Conservation (phyloP, 1,284 basidiomycete genomes). For the Cutaneotrichosporon arboriforme region DNA sequence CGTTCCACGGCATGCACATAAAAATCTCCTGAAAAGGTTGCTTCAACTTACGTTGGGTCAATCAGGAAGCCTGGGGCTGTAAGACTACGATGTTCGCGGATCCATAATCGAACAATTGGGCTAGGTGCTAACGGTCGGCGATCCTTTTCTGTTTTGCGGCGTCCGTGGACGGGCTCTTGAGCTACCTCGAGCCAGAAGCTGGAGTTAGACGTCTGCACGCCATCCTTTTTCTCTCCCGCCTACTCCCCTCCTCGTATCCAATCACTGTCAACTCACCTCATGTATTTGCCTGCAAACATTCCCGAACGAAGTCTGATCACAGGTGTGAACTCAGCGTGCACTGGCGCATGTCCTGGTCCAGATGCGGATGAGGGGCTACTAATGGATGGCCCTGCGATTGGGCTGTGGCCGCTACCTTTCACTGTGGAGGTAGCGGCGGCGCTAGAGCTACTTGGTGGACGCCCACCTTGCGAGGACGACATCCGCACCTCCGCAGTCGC, state of each 20-base stretch:
- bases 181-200: slow-evolving; percentile 28
- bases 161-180: slow-evolving; percentile 30
- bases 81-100: slow-evolving; percentile 14
- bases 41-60: slow-evolving; percentile 12
- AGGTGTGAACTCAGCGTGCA: background rate
- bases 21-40: no score
- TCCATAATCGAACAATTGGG: slow-evolving; percentile 27
- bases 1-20: no score
- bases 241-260: no score
- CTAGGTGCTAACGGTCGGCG: slow-evolving; percentile 29
- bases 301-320: slow-evolving; percentile 6
- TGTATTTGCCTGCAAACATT: slow-evolving; percentile 24
- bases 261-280: slow-evolving; percentile 21
- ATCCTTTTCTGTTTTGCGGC: slow-evolving; percentile 36
- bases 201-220: background rate
- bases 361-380: no score
- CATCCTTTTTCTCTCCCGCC: no score
- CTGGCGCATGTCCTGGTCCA: no score
- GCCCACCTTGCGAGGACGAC: background rate
- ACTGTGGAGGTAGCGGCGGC: background rate
- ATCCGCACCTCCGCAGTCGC: background rate
- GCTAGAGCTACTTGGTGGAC: background rate
- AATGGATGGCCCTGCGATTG: no score
- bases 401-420: no score
- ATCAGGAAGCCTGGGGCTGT: slow-evolving; percentile 3